Evolutionary conservation across 345 rosid genomes (phyloP).

Genomic region (Aurinia saxatilis): DNA sequence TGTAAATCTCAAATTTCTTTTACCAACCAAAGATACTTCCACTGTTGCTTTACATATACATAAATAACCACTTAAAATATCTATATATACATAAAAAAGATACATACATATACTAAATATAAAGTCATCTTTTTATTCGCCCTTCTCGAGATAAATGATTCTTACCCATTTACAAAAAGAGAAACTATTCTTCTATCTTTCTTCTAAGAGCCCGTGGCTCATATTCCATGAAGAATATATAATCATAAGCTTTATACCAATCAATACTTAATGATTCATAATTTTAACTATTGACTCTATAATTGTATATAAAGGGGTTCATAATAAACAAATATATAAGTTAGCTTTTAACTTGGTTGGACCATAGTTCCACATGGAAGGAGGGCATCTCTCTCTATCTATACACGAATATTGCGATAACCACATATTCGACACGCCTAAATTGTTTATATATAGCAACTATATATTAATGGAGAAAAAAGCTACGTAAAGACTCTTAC

Average conservation of each 20-base stretch:
- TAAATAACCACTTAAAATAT: background rate
- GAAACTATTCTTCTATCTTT: slow-evolving; percentile 23
- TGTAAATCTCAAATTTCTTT: background rate
- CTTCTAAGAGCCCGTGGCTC: slow-evolving; percentile 18
- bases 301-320: background rate
- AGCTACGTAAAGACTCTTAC: slow-evolving; percentile 12
- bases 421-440: slow-evolving; percentile 26
- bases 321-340: slow-evolving; percentile 14
- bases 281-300: background rate
- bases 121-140: slow-evolving; percentile 8
- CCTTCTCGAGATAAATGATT: slow-evolving; percentile 17
- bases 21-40: background rate
- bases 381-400: slow-evolving; percentile 4
- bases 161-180: slow-evolving; percentile 26
- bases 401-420: slow-evolving; percentile 17
- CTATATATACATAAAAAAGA: background rate
- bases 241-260: slow-evolving; percentile 19
- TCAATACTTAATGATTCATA: slow-evolving; percentile 26
- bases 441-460: background rate
- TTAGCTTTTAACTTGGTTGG: slow-evolving; percentile 22
- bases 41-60: background rate
- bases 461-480: background rate
- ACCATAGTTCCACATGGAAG: slow-evolving; percentile 28
- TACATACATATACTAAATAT: background rate
- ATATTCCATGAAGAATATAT: slow-evolving; percentile 20